A percentile compares a stretch with the other conserved stretches of the same genome.
Evolutionary conservation across 805 yeast genomes (phyloP).

Genomic region (Danielozyma ontarioensis): DNA sequence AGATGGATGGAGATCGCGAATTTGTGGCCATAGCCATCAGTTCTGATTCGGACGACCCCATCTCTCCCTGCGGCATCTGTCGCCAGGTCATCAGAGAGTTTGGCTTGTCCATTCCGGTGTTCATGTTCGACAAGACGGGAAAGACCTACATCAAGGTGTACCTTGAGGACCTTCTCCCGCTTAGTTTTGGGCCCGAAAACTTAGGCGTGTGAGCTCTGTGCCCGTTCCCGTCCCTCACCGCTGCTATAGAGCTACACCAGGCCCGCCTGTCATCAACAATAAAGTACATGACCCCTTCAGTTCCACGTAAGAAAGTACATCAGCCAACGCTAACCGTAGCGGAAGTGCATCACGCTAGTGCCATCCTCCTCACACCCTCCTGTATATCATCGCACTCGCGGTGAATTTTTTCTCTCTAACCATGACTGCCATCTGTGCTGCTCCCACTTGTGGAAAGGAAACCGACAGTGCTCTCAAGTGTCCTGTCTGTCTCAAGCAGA

Average conservation of each 20-base stretch:
- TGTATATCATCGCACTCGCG: no score
- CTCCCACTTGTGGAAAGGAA: constrained; percentile 80
- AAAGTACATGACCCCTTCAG: neutral
- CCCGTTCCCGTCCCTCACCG: neutral
- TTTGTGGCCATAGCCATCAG: constrained; percentile 65
- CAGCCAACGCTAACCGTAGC: no score
- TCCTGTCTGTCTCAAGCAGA: constrained; percentile 83
- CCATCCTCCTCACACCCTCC: no score
- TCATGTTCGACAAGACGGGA: constrained; percentile 63
- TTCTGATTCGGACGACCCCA: constrained; percentile 51
- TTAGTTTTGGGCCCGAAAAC: constrained; percentile 82
- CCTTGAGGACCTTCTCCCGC: constrained; percentile 66
- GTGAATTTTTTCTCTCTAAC: no score
- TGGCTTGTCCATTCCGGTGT: constrained; percentile 51
- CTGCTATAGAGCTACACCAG: neutral
- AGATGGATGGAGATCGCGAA: constrained; percentile 34
- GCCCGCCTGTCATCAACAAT: neutral
- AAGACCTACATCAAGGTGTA: constrained; percentile 36
- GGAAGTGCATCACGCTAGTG: no score
- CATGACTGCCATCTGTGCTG: constrained; percentile 47
- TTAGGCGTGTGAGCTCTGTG: constrained; percentile 16
- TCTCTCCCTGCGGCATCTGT: constrained; percentile 93
- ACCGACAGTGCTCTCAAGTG: constrained; percentile 78
- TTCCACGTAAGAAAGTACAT: neutral
- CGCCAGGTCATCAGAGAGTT: constrained; percentile 88